Evolutionary conservation across 176 grass and related monocot species (phyloP), one percentile per base, ranked within the genome.

Genomic region (Oryza coarctata): DNA sequence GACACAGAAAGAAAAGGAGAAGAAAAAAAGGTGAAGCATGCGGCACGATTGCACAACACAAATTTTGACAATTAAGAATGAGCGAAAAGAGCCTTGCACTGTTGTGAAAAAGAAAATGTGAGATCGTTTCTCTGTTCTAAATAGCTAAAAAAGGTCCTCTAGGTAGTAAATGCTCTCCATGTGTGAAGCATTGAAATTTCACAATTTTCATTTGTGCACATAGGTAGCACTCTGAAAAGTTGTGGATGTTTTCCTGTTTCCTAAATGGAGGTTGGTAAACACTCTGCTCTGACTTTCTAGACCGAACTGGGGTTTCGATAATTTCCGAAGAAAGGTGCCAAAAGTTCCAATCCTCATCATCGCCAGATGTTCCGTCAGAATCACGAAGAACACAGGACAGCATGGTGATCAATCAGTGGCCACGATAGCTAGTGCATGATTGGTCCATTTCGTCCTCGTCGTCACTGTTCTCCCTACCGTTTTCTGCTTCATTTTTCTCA

Each of bases 351-450:
- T 63, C 57, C 14, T 52, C 29, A 8, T 52, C 27, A 23, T 57
- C 3, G 38, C 3, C 14, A 38, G 13, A 70, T 34, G 30, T 44
- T 82, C 55, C 65, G 86, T 83, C 74, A 43, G 86, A n/a, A 64
- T 69, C 61, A 86, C 27, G 41, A 23, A 57, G 26, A 65, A 66
- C 58, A 68, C 58, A 68, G 61, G 60, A 67, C 30, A 23, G 1
- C 3, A 55, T 65, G 39, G 7, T 82, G 33, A 63, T 82, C 30
- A 41, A 14, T 20, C 38, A 14, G 11, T 36, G 12, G 43, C 39
- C 5, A 60, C 22, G 15, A 32, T 39, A 14, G 74, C 22, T 18
- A 40, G 38, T 38, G 32, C 41, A 28, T 65, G 15, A 47, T 68
- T 49, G 12, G 9, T 66, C 20, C 43, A 18, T 66, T 47, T 82